Conservation (phyloP, 176 grass and related monocot species). For the Olyra latifolia region DNA sequence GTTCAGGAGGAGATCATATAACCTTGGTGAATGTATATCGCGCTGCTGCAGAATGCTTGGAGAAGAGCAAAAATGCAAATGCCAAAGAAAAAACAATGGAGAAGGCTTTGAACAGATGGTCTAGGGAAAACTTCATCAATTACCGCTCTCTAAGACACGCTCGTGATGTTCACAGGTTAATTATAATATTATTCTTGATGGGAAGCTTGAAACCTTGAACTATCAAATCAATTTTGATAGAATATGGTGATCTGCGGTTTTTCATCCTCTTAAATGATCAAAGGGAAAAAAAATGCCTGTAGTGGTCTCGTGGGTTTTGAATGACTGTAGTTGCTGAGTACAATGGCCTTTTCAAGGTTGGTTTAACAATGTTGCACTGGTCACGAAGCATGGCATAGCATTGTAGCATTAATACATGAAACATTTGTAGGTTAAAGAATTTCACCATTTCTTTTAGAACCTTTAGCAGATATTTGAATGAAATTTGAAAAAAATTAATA, state of each 20-base stretch:
- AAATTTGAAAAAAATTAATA: neutral
- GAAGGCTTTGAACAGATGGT: slow-evolving; percentile 88
- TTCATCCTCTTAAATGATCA: neutral
- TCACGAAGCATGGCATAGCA: neutral
- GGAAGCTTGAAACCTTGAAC: neutral
- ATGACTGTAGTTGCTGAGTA: neutral
- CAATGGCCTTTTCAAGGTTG: neutral
- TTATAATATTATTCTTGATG: neutral
- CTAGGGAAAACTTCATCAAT: slow-evolving; percentile 92
- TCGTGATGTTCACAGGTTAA: slow-evolving; percentile 81
- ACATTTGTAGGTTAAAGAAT: neutral
- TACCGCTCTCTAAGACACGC: slow-evolving; percentile 71
- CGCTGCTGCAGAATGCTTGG: slow-evolving; percentile 66
- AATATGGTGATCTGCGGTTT: neutral
- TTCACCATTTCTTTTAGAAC: neutral
- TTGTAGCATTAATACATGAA: neutral
- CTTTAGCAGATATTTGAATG: neutral
- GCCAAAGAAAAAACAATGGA: slow-evolving; percentile 83
- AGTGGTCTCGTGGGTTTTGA: neutral
- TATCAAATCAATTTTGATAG: neutral
- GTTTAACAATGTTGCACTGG: neutral
- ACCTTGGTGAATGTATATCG: slow-evolving; percentile 84
- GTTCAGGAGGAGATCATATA: slow-evolving; percentile 84
- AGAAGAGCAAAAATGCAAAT: slow-evolving; percentile 80
- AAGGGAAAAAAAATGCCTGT: neutral